These are phyloP conservation scores for Barnettozyma salicaria DNA, from an alignment of 805 yeast genomes.

Conservation along the genomic window DNA sequence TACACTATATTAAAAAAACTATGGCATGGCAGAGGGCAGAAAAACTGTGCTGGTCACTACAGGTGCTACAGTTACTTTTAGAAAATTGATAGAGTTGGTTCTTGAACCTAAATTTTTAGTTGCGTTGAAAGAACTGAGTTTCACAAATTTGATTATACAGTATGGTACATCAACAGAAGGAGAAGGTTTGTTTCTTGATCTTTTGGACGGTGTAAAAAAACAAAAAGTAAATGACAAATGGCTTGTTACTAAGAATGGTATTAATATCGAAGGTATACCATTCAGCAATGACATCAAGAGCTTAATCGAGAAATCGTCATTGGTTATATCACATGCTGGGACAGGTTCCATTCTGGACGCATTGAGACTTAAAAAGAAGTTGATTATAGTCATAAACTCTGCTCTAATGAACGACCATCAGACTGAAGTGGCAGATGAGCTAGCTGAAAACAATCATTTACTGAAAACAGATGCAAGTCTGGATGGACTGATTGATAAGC, in stretches of 20 bases:
- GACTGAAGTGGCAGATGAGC: constrained; percentile 60
- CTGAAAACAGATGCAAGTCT: constrained; percentile 15
- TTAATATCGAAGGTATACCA: constrained; percentile 40
- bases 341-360: constrained; percentile 90
- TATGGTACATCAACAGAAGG: constrained; percentile 43
- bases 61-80: constrained; percentile 89
- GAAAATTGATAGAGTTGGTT: constrained; percentile 43
- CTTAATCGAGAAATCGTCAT: constrained; percentile 40
- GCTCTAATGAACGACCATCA: constrained; percentile 86
- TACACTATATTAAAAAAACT: too few species aligned
- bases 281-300: constrained; percentile 38
- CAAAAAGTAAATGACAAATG: constrained; percentile 2
- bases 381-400: constrained; percentile 68
- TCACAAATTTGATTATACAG: constrained; percentile 44
- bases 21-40: too few species aligned
- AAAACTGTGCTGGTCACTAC: constrained; percentile 55
- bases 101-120: constrained; percentile 32
- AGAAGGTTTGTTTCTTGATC: constrained; percentile 17
- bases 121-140: constrained; percentile 33
- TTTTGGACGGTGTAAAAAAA: constrained; percentile 1
- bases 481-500: constrained; percentile 15
- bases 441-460: constrained; percentile 33
- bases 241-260: constrained; percentile 2
- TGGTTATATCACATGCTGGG: constrained; percentile 84
- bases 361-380: constrained; percentile 45